Evolutionary conservation across 176 grass and related monocot genomes (phyloP).

Genomic region (Avena eriantha): DNA sequence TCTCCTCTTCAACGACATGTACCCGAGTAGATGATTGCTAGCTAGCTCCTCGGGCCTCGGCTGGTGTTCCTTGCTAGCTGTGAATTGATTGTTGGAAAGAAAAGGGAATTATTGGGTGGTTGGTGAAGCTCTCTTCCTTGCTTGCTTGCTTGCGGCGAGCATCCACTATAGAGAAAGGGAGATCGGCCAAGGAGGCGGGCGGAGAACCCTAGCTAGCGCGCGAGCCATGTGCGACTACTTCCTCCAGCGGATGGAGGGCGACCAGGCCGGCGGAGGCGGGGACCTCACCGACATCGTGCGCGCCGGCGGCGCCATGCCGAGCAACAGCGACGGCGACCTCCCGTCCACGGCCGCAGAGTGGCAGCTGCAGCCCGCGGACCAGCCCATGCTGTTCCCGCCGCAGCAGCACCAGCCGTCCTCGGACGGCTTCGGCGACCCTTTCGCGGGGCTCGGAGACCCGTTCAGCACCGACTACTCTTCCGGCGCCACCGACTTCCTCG

Average conservation of each 20-base stretch:
- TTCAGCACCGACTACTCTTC: conserved; percentile 59
- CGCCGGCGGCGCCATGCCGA: conserved; percentile 46
- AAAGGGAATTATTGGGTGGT: conserved; percentile 40
- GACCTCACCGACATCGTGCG: conserved; percentile 65
- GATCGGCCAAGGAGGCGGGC: neutral
- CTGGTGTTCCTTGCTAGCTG: neutral
- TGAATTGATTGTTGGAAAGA: conserved; percentile 19
- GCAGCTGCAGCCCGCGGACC: conserved; percentile 46
- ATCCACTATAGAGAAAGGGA: conserved; percentile 45
- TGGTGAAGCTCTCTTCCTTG: neutral
- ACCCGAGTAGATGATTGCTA: neutral
- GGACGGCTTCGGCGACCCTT: conserved; percentile 60
- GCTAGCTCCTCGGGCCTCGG: neutral
- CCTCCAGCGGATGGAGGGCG: conserved; percentile 63
- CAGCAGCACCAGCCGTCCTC: conserved; percentile 10
- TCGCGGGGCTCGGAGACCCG: conserved; percentile 65
- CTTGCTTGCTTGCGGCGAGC: conserved; percentile 25
- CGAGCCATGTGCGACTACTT: conserved; percentile 63
- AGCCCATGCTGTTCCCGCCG: conserved; percentile 44
- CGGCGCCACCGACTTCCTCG: conserved; percentile 47
- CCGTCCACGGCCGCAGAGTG: conserved; percentile 49
- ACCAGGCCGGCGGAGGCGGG: conserved; percentile 48
- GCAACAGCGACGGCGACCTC: conserved; percentile 30
- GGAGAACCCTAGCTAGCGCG: conserved; percentile 41
- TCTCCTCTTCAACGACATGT: conserved; percentile 11